Conservation (phyloP, 2,329 filamentous ascomycete genomes). For the Furcasterigmium furcatum region DNA sequence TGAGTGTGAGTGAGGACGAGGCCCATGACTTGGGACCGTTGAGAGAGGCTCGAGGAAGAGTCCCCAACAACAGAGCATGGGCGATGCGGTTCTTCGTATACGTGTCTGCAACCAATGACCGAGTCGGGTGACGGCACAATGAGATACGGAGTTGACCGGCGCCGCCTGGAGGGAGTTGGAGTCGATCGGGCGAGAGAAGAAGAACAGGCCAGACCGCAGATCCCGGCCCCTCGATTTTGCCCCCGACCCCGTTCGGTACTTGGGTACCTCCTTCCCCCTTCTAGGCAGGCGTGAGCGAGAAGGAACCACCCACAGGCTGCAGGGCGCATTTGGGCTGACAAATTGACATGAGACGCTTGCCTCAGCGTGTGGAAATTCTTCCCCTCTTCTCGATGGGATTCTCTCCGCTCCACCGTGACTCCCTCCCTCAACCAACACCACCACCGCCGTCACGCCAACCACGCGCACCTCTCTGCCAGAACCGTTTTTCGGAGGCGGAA, state of each 20-base stretch:
- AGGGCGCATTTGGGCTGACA: slow-evolving; percentile 10
- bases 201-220: neutral
- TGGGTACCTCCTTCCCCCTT: too few relatives aligned
- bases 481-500: too few relatives aligned
- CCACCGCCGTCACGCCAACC: neutral
- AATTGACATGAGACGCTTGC: slow-evolving; percentile 11
- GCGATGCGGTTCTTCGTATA: too few relatives aligned
- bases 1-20: neutral
- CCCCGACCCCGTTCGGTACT: neutral
- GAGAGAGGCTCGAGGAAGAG: neutral
- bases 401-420: slow-evolving; percentile 3
- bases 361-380: slow-evolving; percentile 8
- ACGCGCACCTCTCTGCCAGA: neutral
- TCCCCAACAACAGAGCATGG: too few relatives aligned
- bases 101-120: too few relatives aligned
- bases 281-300: too few relatives aligned
- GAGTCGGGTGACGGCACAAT: too few relatives aligned
- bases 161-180: too few relatives aligned
- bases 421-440: slow-evolving; percentile 2
- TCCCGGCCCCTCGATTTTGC: neutral
- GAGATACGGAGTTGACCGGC: too few relatives aligned
- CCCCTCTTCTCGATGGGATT: slow-evolving; percentile 10
- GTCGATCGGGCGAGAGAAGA: neutral
- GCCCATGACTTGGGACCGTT: neutral
- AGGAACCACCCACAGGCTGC: neutral